phyloP scores from a whole-genome alignment of 2,329 filamentous ascomycete genomes.

The Trichoderma koningiopsis region DNA sequence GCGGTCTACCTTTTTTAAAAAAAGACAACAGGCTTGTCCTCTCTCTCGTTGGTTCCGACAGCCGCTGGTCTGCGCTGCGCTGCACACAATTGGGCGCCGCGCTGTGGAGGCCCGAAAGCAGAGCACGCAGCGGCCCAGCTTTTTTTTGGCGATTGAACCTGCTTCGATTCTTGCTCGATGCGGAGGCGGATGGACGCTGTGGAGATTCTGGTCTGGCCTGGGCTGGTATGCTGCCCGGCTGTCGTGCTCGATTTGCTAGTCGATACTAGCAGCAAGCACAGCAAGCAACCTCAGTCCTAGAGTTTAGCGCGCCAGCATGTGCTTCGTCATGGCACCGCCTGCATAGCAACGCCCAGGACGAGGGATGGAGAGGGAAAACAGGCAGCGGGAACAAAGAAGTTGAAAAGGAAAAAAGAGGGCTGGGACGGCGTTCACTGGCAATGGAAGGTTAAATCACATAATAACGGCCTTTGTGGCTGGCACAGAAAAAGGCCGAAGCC shows the following conservation, averaged over 20 bases:
- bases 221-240: not conserved
- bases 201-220: not conserved
- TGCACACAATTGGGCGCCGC: constrained; percentile 23
- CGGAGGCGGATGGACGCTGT: constrained; percentile 3
- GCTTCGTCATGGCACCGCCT: not conserved
- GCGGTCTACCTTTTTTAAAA: not conserved
- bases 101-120: constrained; percentile 29
- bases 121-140: not conserved
- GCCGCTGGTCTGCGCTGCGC: not conserved
- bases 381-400: too few relatives aligned
- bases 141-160: not conserved
- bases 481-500: not conserved
- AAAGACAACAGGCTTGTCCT: constrained; percentile 1
- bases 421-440: not conserved
- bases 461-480: not conserved
- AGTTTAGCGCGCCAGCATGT: not conserved
- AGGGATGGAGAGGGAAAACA: not conserved
- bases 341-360: not conserved
- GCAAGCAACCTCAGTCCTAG: not conserved
- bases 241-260: not conserved
- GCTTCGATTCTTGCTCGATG: not conserved
- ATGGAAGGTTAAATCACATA: not conserved
- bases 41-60: constrained; percentile 24
- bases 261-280: not conserved
- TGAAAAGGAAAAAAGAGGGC: not conserved